Evolutionary conservation across 192 early-diverging fungal genomes (phyloP).

Genomic region (Rhizophagus clarus): DNA sequence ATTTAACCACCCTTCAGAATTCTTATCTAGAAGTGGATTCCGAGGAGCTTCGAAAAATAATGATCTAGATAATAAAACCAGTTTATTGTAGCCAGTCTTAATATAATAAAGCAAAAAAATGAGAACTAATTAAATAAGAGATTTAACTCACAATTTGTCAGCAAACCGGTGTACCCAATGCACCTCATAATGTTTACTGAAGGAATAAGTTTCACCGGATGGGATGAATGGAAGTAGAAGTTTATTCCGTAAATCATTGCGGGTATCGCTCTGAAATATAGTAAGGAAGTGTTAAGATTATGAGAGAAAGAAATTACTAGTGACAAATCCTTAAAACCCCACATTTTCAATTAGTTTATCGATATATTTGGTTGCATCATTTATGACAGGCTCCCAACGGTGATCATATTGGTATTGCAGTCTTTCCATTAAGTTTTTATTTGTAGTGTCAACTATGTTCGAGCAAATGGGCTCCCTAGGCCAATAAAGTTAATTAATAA

Average conservation of each 20-base stretch:
- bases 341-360: conserved; percentile 18
- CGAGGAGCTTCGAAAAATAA: conserved; percentile 22
- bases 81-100: neutral
- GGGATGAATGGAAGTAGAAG: conserved; percentile 4
- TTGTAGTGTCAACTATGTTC: too few species aligned
- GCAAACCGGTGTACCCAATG: conserved; percentile 27
- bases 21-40: conserved; percentile 16
- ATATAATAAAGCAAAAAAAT: conserved; percentile 14
- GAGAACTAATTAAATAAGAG: conserved; percentile 10
- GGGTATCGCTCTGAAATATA: conserved; percentile 16
- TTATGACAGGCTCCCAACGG: too few species aligned
- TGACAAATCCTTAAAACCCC: conserved; percentile 14
- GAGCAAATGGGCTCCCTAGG: too few species aligned
- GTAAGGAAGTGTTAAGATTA: neutral
- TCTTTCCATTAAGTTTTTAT: too few species aligned
- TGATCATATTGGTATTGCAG: too few species aligned
- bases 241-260: conserved; percentile 7
- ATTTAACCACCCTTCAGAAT: conserved; percentile 22
- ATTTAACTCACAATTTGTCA: conserved; percentile 26
- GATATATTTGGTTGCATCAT: neutral
- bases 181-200: conserved; percentile 26
- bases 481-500: neutral
- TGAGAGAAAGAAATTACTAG: conserved; percentile 4
- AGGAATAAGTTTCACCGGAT: conserved; percentile 21
- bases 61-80: conserved; percentile 12